phyloP scores from a whole-genome alignment of 257 asterid species.

The Jacaranda copaia region DNA sequence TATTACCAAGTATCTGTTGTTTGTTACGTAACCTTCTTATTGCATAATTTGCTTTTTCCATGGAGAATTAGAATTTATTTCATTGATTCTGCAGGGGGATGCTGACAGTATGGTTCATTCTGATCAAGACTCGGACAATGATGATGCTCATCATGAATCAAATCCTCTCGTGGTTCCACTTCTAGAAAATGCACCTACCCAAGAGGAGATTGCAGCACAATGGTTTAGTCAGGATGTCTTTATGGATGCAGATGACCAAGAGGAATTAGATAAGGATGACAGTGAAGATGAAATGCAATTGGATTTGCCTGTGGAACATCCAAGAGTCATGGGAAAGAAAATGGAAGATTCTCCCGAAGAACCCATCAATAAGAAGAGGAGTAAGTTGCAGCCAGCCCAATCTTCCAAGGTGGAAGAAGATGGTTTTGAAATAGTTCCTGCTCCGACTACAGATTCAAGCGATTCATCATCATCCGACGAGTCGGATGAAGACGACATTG shows the following conservation, averaged over 20 bases:
- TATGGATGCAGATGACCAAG: slow-evolving; percentile 64
- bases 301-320: slow-evolving; percentile 1
- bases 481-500: slow-evolving; percentile 61
- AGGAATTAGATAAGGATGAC: slow-evolving; percentile 52
- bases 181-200: slow-evolving; percentile 64
- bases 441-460: slow-evolving; percentile 80
- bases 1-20: too few species aligned
- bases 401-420: slow-evolving; percentile 38
- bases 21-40: too few species aligned
- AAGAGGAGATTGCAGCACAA: slow-evolving; percentile 78
- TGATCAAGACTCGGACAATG: slow-evolving; percentile 80
- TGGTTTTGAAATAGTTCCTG: slow-evolving; percentile 86
- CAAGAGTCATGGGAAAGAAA: slow-evolving; percentile 32
- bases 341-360: slow-evolving; percentile 38
- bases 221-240: slow-evolving; percentile 98
- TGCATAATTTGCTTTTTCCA: neutral
- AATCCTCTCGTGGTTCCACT: slow-evolving; percentile 89
- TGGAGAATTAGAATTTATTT: neutral
- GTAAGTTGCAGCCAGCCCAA: neutral
- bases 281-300: slow-evolving; percentile 82
- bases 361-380: slow-evolving; percentile 24
- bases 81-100: slow-evolving; percentile 52
- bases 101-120: slow-evolving; percentile 51
- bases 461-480: slow-evolving; percentile 77
- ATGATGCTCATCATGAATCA: slow-evolving; percentile 54